phyloP scores from a whole-genome alignment of 306 rosid genomes.

The Abrus precatorius region DNA sequence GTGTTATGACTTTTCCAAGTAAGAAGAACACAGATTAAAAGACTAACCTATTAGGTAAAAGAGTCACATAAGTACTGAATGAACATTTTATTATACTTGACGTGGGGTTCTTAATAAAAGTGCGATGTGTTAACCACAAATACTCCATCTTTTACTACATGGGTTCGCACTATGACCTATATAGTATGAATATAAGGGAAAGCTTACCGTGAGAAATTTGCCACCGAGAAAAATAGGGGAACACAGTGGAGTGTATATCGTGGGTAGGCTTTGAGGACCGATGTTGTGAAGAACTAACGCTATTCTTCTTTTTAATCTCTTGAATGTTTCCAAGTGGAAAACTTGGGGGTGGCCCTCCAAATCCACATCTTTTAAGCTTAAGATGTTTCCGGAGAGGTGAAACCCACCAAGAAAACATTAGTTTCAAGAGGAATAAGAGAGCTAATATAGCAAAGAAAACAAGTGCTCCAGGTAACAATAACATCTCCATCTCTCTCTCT shows the following conservation, averaged over 20 bases:
- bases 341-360: conserved; percentile 76
- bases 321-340: conserved; percentile 83
- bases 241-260: conserved; percentile 73
- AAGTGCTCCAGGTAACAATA: conserved; percentile 23
- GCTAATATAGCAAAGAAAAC: conserved; percentile 15
- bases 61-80: not conserved
- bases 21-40: too few relatives aligned
- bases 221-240: conserved; percentile 84
- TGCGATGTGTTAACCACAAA: not conserved
- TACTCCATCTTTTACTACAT: not conserved
- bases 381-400: conserved; percentile 53
- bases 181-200: not conserved
- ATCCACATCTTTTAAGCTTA: conserved; percentile 73
- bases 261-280: conserved; percentile 50
- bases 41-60: too few relatives aligned
- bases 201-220: conserved; percentile 72
- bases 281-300: not conserved
- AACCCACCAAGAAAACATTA: conserved; percentile 69
- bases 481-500: conserved; percentile 43
- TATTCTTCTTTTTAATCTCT: conserved; percentile 65
- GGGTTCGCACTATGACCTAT: too few relatives aligned
- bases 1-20: too few relatives aligned
- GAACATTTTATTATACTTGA: not conserved
- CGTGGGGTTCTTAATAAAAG: not conserved
- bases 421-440: conserved; percentile 47